Evolutionary conservation across 305 asterid species (phyloP).

Genomic region (Fraxinus platypoda): DNA sequence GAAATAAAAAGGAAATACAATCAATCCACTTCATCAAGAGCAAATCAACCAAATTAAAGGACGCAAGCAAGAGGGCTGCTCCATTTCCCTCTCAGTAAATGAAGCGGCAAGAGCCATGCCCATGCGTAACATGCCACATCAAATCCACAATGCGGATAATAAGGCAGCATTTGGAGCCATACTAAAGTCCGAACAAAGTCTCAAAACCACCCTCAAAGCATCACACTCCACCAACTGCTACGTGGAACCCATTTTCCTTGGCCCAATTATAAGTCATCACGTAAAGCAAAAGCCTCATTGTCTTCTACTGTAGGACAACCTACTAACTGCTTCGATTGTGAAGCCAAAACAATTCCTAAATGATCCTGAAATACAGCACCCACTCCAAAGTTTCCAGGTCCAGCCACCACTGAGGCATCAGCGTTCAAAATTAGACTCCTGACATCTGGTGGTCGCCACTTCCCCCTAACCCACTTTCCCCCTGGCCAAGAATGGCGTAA

Average conservation of each 20-base stretch:
- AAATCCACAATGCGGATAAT: not conserved
- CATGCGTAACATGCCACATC: not conserved
- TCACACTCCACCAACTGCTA: not conserved
- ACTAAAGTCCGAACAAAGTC: not conserved
- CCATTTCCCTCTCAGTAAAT: not conserved
- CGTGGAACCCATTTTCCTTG: not conserved
- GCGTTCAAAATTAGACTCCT: not conserved
- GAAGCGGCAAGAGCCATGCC: not conserved
- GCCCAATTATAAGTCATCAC: not conserved
- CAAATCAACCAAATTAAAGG: not conserved
- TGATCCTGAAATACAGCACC: not conserved
- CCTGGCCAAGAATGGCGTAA: not conserved
- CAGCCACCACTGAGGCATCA: not conserved
- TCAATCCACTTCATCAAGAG: not conserved
- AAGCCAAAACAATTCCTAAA: not conserved
- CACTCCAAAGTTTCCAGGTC: not conserved
- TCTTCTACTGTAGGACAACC: not conserved
- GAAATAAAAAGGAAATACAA: not conserved
- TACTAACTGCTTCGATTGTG: not conserved
- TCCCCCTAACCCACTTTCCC: not conserved
- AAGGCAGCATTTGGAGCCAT: not conserved
- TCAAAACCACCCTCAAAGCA: not conserved
- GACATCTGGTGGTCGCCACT: not conserved
- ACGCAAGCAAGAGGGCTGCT: not conserved
- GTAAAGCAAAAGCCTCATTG: not conserved